A percentile compares a stretch with the other conserved stretches of the same genome.
Evolutionary conservation across 1,284 basidiomycete genomes (phyloP).

Genomic region (Cystobasidium pallidum): DNA sequence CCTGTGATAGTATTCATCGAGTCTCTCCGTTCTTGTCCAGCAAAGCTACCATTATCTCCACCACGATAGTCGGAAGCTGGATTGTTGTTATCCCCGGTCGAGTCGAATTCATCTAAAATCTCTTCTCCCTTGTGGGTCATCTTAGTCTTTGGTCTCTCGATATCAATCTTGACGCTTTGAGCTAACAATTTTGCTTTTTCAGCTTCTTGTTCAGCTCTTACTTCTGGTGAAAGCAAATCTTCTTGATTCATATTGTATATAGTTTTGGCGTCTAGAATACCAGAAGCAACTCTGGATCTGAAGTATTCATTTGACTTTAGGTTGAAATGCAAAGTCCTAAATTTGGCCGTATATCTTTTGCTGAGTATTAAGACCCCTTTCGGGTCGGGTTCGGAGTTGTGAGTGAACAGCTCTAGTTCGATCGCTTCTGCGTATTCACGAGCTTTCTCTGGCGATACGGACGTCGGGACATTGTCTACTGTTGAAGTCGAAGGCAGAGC

Average conservation of each 20-base stretch:
- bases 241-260: slow-evolving; percentile 80
- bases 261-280: slow-evolving; percentile 67
- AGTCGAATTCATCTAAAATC: slow-evolving; percentile 71
- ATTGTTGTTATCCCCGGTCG: neutral
- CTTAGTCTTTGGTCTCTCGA: slow-evolving; percentile 73
- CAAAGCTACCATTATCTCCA: neutral
- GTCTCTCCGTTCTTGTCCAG: neutral
- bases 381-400: slow-evolving; percentile 48
- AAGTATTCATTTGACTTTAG: slow-evolving; percentile 52
- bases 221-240: slow-evolving; percentile 80
- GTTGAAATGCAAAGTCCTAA: slow-evolving; percentile 53
- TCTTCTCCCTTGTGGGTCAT: slow-evolving; percentile 86
- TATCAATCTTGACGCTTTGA: slow-evolving; percentile 75
- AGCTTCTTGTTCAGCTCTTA: slow-evolving; percentile 73
- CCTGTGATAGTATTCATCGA: neutral
- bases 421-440: slow-evolving; percentile 47
- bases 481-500: neutral
- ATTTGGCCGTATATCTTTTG: slow-evolving; percentile 52
- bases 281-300: slow-evolving; percentile 64
- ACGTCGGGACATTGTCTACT: neutral
- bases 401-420: slow-evolving; percentile 50
- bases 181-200: slow-evolving; percentile 77
- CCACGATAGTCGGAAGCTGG: neutral
- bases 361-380: slow-evolving; percentile 42
- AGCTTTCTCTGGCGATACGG: slow-evolving; percentile 1